Evolutionary conservation across 371 early-diverging fungal species (phyloP), one percentile per base, ranked within the genome.

Genomic region (Furculomyces boomerangus): DNA sequence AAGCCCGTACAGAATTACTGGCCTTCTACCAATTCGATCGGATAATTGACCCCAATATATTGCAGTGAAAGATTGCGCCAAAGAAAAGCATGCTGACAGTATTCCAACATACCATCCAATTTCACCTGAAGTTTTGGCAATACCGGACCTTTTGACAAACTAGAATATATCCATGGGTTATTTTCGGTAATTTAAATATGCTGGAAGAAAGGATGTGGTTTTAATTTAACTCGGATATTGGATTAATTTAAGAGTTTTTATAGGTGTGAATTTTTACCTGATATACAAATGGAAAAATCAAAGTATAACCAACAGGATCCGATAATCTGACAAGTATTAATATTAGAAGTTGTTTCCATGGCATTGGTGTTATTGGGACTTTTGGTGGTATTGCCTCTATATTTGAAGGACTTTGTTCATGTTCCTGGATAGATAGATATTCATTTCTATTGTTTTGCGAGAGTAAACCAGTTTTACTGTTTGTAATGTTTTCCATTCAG

Each of bases 1-100:
- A 13, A 90, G 65, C 0, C 94, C 94, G 7, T 79, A 60, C 16
- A 93, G 62, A 13, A 91, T 63, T 1, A 90, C 81, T 0, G 91
- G 90, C 30, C 83, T 58, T 37, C 93, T 71, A 16, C 93, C 93
- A 57, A 79, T 71, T 27, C 78, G 72, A 65, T 87, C 86, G 2
- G 80, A 78, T 13, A 83, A 60, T 35, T 71, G 72, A 2, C 78
- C 78, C 79, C 81, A 82, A 71, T 67, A 55, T 60, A 69, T 74
- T 54, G 75, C 75, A 26, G 55, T 54, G 30, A 71, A 46, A 22
- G 79, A 59, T 54, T 84, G 85, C 54, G 76, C 67, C 13, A 80
- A 30, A 3, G 82, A 75, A 62, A 84, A 84, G 1, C 72, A 68
- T 5, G 79, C 66, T 8, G 77, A 76, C 32, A 84, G 60, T 7